Evolutionary conservation across 225 moss, liverwort and hornwort genomes (phyloP), one percentile per base, ranked within the genome.

Genomic region (Ulota crispa): DNA sequence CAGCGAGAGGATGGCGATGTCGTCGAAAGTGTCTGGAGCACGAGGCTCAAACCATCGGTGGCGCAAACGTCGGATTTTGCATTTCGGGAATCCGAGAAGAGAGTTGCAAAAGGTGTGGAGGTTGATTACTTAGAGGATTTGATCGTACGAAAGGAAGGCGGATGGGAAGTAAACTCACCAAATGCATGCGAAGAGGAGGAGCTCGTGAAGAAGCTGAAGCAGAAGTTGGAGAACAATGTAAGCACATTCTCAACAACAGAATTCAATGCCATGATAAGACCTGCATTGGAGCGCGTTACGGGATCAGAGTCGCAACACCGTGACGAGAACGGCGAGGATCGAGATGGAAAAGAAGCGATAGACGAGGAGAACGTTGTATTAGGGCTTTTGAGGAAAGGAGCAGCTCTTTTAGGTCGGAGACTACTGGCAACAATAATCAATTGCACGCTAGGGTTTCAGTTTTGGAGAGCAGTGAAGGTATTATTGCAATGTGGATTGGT

Each of bases 401-500:
- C 71, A 65, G 75, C 31, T 28, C 63, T 28, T 65, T 52, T 93
- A 10, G 89, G 94, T 4, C 87, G 89, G 64, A 91, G 78, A 68
- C 59, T 95, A 19, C 63, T 94, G 9, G 75, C 81, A 4, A 60
- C 80, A 55, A 78, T 95, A 59, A 80, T 94, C 30, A 85, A 86
- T 26, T 93, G 94, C 83, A 80, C 70, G 30, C 37, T 91, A 64
- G 70, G 81, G 16, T 80, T 94, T 21, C 86, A 84, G 32, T 88
- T 87, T 43, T 98, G 95, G 95, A 74, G 47, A 14, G 73, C 86
- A 21, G 59, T 93, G 39, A 82, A 81, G 73, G 64, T 81, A 3
- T 60, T 94, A 7, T 71, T 92, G 23, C 83, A 89, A 65, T 68
- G 80, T 37, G 85, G 89, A 56, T 77, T 93, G 24, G 86, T 99